These are phyloP conservation scores for Wallacemonas sp. DNA, from an alignment of 208 protist genomes.

Conservation along the genomic window DNA sequence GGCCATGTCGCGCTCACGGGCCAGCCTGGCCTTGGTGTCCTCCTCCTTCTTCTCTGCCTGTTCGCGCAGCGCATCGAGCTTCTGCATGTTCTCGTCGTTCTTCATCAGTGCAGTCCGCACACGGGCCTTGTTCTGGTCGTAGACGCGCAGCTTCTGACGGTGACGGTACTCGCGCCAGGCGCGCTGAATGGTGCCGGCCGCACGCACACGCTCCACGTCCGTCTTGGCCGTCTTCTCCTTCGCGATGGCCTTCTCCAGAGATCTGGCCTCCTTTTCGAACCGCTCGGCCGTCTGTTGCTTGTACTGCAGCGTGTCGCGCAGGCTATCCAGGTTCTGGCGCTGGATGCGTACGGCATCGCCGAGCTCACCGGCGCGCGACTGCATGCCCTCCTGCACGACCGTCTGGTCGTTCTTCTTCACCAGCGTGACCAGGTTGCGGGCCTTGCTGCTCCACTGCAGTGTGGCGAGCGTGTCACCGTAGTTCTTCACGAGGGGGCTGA, in stretches of 20 bases:
- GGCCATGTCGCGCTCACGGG: conserved; percentile 18
- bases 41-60: conserved; percentile 35
- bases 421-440: conserved; percentile 84
- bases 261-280: conserved; percentile 51
- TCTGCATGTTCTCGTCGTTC: conserved; percentile 15
- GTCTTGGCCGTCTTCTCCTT: conserved; percentile 31
- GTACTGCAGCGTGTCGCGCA: conserved; percentile 65
- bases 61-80: conserved; percentile 32
- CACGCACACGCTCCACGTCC: conserved; percentile 33
- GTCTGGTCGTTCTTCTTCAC: conserved; percentile 90
- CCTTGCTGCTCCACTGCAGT: conserved; percentile 91
- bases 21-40: conserved; percentile 30
- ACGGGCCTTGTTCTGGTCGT: conserved; percentile 46
- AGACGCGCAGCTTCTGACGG: conserved; percentile 36
- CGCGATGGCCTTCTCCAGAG: conserved; percentile 37
- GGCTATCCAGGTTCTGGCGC: conserved; percentile 82
- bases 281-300: conserved; percentile 70
- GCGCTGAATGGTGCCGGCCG: conserved; percentile 68
- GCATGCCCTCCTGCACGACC: conserved; percentile 72
- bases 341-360: conserved; percentile 78
- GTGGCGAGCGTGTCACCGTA: conserved; percentile 88
- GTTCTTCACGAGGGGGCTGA: conserved; percentile 90
- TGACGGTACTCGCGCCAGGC: conserved; percentile 34
- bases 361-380: conserved; percentile 64
- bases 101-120: conserved; percentile 21